Evolutionary conservation across 2,329 filamentous ascomycete genomes (phyloP).

Genomic region (Blumeriella jaapii): DNA sequence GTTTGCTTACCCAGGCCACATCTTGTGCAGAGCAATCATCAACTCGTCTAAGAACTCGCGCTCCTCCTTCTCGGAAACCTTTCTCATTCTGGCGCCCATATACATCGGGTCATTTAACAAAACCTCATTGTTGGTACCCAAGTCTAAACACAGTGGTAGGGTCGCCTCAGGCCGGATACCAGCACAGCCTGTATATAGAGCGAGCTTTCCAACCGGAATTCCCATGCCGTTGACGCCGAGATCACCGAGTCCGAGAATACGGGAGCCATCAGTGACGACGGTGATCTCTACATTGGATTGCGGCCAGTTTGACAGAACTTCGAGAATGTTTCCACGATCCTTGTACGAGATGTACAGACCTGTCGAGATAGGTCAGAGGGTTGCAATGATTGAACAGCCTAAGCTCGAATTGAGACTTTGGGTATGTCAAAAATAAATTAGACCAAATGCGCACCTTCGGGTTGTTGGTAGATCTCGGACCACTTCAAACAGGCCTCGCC

Average conservation of each 20-base stretch:
- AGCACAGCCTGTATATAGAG: slow-evolving; percentile 74
- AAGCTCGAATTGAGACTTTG: neutral
- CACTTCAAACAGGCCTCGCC: slow-evolving; percentile 63
- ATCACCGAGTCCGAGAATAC: slow-evolving; percentile 70
- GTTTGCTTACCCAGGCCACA: slow-evolving; percentile 62
- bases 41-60: slow-evolving; percentile 67
- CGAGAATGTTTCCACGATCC: slow-evolving; percentile 53
- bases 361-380: slow-evolving; percentile 10
- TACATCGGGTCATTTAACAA: slow-evolving; percentile 69
- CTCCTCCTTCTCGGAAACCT: slow-evolving; percentile 60
- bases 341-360: slow-evolving; percentile 57
- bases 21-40: slow-evolving; percentile 51
- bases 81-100: slow-evolving; percentile 56
- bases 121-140: slow-evolving; percentile 69
- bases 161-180: slow-evolving; percentile 72
- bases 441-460: slow-evolving; percentile 40
- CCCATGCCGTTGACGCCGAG: slow-evolving; percentile 76
- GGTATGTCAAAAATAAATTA: neutral
- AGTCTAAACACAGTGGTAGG: slow-evolving; percentile 72
- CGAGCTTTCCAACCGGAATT: slow-evolving; percentile 74
- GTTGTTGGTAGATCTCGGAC: slow-evolving; percentile 64
- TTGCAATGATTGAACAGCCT: neutral
- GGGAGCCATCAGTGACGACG: slow-evolving; percentile 39
- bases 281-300: slow-evolving; percentile 53
- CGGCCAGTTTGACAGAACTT: slow-evolving; percentile 60